Base-by-base conservation (phyloP, 176 grass and related monocot species). In the Zea mays region DNA sequence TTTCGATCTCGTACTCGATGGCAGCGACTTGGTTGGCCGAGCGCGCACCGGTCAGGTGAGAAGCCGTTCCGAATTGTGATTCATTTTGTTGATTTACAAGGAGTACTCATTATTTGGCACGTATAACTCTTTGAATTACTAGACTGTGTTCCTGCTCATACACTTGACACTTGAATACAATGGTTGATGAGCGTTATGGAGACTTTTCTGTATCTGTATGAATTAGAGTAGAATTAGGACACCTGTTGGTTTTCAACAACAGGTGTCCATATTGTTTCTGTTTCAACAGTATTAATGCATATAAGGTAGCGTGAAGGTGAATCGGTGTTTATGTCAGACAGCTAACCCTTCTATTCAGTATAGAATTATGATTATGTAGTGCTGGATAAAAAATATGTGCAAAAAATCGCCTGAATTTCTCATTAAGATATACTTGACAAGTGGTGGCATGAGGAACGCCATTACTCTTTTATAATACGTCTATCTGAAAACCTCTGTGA, bases 41-140 rank as follows among this genome's bases (percentile, higher is more conserved):
- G 96, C 96, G 1, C 87, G 96, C 39, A 99, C 96, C 13, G 96
- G 96, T n/a, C 96, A 99, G 92, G 96, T 99, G 51, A 55, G 72
- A 0, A 8, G 6, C 66, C 60, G 65, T 67, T 44, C 35, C 20
- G 0, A 41, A 15, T 34, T 38, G 3, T 17, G 42, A 17, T 56
- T 85, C 34, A 1, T 47, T 77, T 49, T 10, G 38, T 39, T 39
- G 38, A 39, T 49, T 61, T 43, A 45, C 44, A 10, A 45, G 44
- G 8, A 10, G 44, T 45, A 45, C 44, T 45, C 7, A 45, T 45
- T 45, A 45, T 7, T 45, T 10, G 10, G 44, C 44, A 45, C 10
- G 44, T 3, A 45, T 45, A 45, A 7, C 44, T 45, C 44, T 45
- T 45, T 45, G 44, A 45, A 45, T 8, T 45, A 8, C 8, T 45